Conservation (phyloP, 2,329 filamentous ascomycete species). For the Penicillium concentricum region DNA sequence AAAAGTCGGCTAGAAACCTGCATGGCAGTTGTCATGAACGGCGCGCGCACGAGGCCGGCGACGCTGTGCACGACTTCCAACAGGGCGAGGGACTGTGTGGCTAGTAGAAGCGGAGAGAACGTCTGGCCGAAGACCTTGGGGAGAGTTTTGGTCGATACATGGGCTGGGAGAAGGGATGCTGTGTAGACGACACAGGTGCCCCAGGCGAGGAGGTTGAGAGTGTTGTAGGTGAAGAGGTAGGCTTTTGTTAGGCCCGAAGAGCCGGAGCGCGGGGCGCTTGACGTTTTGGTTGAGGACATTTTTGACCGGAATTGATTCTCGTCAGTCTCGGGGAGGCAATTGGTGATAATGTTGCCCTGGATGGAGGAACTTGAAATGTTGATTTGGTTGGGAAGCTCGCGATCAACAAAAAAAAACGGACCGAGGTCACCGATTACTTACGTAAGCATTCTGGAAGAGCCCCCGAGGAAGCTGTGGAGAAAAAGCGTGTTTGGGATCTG, state of each 20-base stretch:
- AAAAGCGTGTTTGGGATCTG: background rate
- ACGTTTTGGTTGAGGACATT: conserved; percentile 17
- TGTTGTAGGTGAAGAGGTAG: conserved; percentile 87
- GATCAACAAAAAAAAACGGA: conserved; percentile 4
- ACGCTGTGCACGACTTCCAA: conserved; percentile 82
- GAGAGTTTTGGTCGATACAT: conserved; percentile 49
- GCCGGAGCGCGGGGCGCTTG: conserved; percentile 16
- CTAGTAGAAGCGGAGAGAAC: conserved; percentile 43
- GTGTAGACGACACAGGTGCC: conserved; percentile 70
- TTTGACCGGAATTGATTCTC: background rate
- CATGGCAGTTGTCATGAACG: conserved; percentile 80
- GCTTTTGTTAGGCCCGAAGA: conserved; percentile 53
- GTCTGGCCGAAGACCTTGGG: conserved; percentile 48
- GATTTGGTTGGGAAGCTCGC: conserved; percentile 5
- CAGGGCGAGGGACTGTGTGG: conserved; percentile 78
- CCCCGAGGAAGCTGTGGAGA: conserved; percentile 4
- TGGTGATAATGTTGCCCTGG: conserved; percentile 9
- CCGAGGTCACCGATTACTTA: conserved; percentile 8
- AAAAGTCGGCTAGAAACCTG: conserved; percentile 86
- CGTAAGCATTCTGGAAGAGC: conserved; percentile 21
- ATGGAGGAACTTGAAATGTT: conserved; percentile 8
- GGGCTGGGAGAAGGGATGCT: conserved; percentile 53
- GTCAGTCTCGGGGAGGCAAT: background rate
- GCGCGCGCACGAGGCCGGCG: conserved; percentile 78
- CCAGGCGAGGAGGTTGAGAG: conserved; percentile 75